Evolutionary conservation across 306 rosid genomes (phyloP), one percentile per base, ranked within the genome.

Genomic region (Malus sylvestris): DNA sequence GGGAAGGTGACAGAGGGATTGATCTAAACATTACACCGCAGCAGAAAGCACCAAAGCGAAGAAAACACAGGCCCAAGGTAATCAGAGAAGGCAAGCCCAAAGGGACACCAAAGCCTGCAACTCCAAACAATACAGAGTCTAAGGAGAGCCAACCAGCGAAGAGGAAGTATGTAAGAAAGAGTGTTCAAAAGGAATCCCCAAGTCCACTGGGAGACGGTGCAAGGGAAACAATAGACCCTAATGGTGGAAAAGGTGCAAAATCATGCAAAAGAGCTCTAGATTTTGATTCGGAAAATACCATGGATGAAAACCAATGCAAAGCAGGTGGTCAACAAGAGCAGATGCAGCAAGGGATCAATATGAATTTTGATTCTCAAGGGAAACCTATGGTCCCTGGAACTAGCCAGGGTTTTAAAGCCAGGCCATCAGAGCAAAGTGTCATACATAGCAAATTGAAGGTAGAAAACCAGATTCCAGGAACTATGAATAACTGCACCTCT

Each of bases 11-110:
- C 61, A 70, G 53, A 76, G 90, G 62, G 57, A 67, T 89, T 78
- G 96, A 92, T 81, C 88, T 88, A 76, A 92, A 89, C 72, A 77
- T 83, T 82, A 92, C 97, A 71, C 93, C 96, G 16, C 82, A 70
- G 78, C 91, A 84, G 88, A 95, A 90, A 85, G 72, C 87, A 69
- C 77, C 90, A 14, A 87, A 77, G 77, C 84, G 90, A 68, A 88
- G 86, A 85, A 95, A 95, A 79, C 97, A 95, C 81, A 92, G 97
- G 85, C 97, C 97, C 49, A 92, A 92, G 83, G 99, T 95, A 68
- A 82, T 92, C 63, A 80, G 32, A 51, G 97, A 90, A 88, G 87
- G 85, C 66, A 92, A 90, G 51, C 84, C 90, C 72, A 89, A 83
- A 82, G 88, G 81, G 75, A 81, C 72, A 61, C 81, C 88, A 76